These are phyloP conservation scores for Talaromyces verruculosus DNA, from an alignment of 2,329 filamentous ascomycete species.

Conservation along the genomic window DNA sequence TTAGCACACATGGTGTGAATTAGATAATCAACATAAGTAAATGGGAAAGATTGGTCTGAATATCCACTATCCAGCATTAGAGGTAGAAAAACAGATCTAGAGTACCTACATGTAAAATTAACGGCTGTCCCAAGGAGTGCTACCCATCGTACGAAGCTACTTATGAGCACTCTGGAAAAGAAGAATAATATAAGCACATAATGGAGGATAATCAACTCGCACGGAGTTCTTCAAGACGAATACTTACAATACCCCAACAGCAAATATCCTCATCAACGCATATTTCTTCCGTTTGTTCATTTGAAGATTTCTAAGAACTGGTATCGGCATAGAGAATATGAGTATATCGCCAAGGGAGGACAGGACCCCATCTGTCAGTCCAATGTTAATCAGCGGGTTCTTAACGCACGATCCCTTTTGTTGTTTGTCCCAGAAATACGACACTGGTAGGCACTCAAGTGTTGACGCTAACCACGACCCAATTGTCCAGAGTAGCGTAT, in stretches of 20 bases:
- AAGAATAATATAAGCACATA: neutral
- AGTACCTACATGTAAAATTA: too few species aligned
- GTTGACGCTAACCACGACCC: neutral
- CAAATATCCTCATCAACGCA: neutral
- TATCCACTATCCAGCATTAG: too few species aligned
- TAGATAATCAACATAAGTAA: too few species aligned
- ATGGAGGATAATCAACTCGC: too few species aligned
- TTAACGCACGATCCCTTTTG: neutral
- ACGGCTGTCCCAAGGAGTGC: neutral
- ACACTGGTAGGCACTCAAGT: neutral
- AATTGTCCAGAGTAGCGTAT: neutral
- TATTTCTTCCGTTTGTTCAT: neutral
- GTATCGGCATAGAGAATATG: conserved; percentile 3
- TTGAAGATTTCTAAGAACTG: neutral
- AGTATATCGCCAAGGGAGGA: neutral
- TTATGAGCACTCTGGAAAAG: neutral
- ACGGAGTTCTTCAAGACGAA: too few species aligned
- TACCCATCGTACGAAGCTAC: neutral
- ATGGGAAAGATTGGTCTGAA: too few species aligned
- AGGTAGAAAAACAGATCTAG: too few species aligned
- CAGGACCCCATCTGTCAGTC: neutral
- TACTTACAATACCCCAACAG: neutral
- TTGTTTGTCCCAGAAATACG: neutral
- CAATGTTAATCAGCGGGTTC: neutral
- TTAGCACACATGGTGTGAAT: too few species aligned